Evolutionary conservation across 108 stramenopile species (phyloP).

Genomic region (Schizochytrium sp.): DNA sequence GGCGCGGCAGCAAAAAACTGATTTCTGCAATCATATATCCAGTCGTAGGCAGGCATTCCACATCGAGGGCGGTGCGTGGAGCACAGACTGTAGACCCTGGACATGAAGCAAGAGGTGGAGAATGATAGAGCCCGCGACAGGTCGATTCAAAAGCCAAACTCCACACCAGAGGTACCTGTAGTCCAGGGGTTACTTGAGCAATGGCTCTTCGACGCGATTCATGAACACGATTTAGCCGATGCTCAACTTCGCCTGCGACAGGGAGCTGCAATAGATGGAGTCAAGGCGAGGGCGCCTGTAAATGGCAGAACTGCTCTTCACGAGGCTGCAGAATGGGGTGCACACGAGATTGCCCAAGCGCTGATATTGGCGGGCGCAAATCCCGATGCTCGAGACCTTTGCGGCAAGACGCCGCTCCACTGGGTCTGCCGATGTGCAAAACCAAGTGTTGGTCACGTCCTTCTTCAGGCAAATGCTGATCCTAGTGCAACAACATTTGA

Average conservation of each 20-base stretch:
- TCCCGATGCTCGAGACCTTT: not conserved
- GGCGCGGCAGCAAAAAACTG: too few species aligned
- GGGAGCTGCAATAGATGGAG: not conserved
- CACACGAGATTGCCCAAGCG: not conserved
- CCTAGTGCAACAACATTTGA: not conserved
- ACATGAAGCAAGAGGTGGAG: too few species aligned
- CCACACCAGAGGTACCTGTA: not conserved
- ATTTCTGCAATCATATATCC: too few species aligned
- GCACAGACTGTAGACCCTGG: too few species aligned
- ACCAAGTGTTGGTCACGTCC: not conserved
- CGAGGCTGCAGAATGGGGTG: not conserved
- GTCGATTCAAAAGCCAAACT: too few species aligned
- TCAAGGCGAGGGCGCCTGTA: not conserved
- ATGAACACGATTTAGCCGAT: not conserved
- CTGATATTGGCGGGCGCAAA: constrained; percentile 1
- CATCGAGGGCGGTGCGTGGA: too few species aligned
- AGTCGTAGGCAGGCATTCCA: too few species aligned
- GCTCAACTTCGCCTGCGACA: constrained; percentile 4
- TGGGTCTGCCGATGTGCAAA: constrained; percentile 2
- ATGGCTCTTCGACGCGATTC: constrained; percentile 42
- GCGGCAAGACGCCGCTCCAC: not conserved
- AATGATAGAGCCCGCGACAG: too few species aligned
- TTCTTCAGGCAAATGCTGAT: not conserved
- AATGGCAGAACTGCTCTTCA: constrained; percentile 13
- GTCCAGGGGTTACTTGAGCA: constrained; percentile 13